Conservation (phyloP, 768 basidiomycete species). For the Auriscalpium vulgare region DNA sequence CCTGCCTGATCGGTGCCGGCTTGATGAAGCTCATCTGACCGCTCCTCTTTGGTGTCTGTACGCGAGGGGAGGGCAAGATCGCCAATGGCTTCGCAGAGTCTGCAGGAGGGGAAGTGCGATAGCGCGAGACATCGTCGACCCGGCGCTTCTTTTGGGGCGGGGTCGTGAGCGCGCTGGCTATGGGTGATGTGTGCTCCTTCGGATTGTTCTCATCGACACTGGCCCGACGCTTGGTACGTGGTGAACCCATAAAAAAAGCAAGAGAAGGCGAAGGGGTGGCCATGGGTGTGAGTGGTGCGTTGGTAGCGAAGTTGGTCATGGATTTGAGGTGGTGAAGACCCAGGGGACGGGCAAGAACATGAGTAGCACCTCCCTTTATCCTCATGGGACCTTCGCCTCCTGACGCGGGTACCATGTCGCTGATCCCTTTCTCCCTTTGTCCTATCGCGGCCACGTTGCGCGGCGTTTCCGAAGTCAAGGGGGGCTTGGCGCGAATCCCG, state of each 20-base stretch:
- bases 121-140: background rate
- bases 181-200: background rate
- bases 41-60: too few species aligned
- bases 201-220: background rate
- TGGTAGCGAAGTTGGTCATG: background rate
- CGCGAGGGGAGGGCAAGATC: too few species aligned
- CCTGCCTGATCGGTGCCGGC: too few species aligned
- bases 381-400: background rate
- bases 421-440: background rate
- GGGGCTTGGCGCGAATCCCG: conserved; percentile 6
- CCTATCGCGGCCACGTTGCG: background rate
- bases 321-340: background rate
- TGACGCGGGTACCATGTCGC: background rate
- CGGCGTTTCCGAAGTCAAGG: conserved; percentile 5
- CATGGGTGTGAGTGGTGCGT: background rate
- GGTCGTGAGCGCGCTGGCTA: background rate
- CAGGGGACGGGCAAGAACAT: background rate
- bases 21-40: too few species aligned
- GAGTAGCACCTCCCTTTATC: background rate
- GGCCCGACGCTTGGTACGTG: background rate
- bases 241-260: background rate
- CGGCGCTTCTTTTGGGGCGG: background rate
- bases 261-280: background rate
- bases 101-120: too few species aligned
- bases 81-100: too few species aligned